Conservation (phyloP, 1,284 basidiomycete genomes). For the Apiotrichum veenhuisii region DNA sequence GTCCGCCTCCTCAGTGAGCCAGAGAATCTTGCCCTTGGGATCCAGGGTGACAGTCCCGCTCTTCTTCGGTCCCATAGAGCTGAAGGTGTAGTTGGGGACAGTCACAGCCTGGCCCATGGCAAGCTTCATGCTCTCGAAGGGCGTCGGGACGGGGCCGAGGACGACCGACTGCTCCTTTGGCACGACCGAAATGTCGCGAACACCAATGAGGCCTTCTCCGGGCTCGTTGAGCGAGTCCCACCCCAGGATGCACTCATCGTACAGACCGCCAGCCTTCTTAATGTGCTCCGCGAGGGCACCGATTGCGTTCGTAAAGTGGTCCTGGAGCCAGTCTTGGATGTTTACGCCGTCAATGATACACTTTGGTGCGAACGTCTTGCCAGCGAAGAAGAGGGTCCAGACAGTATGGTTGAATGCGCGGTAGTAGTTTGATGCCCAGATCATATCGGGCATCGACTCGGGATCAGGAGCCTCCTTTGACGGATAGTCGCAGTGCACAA, state of each 20-base stretch:
- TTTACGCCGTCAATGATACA: constrained; percentile 88
- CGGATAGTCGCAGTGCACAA: constrained; percentile 87
- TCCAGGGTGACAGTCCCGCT: constrained; percentile 74
- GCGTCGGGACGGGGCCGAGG: constrained; percentile 82
- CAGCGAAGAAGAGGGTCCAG: constrained; percentile 93
- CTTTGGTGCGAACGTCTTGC: constrained; percentile 79
- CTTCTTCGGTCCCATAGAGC: constrained; percentile 70
- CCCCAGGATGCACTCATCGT: constrained; percentile 85
- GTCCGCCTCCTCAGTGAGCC: constrained; percentile 59
- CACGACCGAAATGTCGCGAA: constrained; percentile 64
- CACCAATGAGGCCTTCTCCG: constrained; percentile 78
- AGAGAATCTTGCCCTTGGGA: constrained; percentile 71
- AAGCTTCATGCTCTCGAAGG: constrained; percentile 75
- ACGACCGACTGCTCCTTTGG: constrained; percentile 68
- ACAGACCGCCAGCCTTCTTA: constrained; percentile 60
- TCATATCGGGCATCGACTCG: constrained; percentile 77
- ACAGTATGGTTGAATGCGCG: constrained; percentile 82
- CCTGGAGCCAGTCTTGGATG: constrained; percentile 91
- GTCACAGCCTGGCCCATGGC: constrained; percentile 83
- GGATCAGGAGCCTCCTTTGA: constrained; percentile 59
- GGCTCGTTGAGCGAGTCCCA: constrained; percentile 98
- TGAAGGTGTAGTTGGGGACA: constrained; percentile 82
- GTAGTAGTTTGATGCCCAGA: constrained; percentile 95
- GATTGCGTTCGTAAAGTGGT: constrained; percentile 76
- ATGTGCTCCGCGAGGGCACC: constrained; percentile 72